Percentiles rank a stretch among this genome's conserved stretches.
phyloP scores from a whole-genome alignment of 352 stramenopile genomes.

The Peronosclerospora sorghi region DNA sequence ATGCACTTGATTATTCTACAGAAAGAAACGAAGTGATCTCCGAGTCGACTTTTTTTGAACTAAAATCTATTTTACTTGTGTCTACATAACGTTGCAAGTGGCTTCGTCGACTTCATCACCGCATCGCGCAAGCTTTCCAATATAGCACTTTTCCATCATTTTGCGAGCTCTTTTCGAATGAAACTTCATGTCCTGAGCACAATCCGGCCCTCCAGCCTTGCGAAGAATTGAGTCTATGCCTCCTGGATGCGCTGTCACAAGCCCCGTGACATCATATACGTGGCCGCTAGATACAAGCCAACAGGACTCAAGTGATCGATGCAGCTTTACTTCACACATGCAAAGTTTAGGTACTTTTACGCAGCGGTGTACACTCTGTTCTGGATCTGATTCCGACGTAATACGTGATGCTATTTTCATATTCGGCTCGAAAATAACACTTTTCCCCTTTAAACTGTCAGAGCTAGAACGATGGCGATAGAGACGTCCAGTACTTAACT shows the following conservation, averaged over 20 bases:
- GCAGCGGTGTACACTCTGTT: constrained; percentile 33
- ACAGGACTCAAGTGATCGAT: constrained; percentile 87
- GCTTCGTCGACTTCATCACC: constrained; percentile 25
- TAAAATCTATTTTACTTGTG: not conserved
- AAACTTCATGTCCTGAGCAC: constrained; percentile 72
- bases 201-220: constrained; percentile 67
- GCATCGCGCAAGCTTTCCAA: constrained; percentile 61
- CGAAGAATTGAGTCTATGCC: constrained; percentile 68
- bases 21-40: constrained; percentile 2
- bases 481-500: constrained; percentile 1
- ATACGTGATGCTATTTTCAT: constrained; percentile 4
- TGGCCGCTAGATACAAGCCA: constrained; percentile 90
- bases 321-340: constrained; percentile 63
- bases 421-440: constrained; percentile 20
- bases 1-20: constrained; percentile 17
- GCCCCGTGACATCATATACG: constrained; percentile 81
- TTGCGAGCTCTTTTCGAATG: constrained; percentile 66
- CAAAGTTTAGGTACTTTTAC: constrained; percentile 57
- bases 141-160: constrained; percentile 74
- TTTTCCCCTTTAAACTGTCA: constrained; percentile 20
- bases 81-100: constrained; percentile 73
- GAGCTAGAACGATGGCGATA: constrained; percentile 20
- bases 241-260: constrained; percentile 63
- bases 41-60: not conserved
- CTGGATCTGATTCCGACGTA: constrained; percentile 12